phyloP scores from a whole-genome alignment of 768 basidiomycete genomes.

The Pisolithus orientalis region DNA sequence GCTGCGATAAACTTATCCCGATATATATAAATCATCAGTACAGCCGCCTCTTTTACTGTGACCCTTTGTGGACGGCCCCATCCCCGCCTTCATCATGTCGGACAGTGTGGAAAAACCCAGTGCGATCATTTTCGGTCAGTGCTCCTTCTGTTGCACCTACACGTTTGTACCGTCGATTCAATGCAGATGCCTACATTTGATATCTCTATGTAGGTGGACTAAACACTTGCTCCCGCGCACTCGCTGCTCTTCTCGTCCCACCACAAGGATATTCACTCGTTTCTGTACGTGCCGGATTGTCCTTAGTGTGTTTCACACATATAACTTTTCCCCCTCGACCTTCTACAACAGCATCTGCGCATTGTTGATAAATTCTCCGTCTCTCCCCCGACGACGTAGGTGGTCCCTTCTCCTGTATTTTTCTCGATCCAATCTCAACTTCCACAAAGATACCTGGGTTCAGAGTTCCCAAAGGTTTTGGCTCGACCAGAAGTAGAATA shows the following conservation, averaged over 20 bases:
- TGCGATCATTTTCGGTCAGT: constrained; percentile 73
- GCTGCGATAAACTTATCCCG: background rate
- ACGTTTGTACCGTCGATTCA: constrained; percentile 4
- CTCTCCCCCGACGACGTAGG: constrained; percentile 66
- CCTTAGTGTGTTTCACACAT: constrained; percentile 8
- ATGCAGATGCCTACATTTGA: constrained; percentile 1
- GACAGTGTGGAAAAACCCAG: constrained; percentile 39
- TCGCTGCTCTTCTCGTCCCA: constrained; percentile 64
- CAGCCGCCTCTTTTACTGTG: background rate
- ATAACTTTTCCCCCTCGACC: constrained; percentile 4
- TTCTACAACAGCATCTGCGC: constrained; percentile 46
- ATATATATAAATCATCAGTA: too few species aligned
- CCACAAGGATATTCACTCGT: constrained; percentile 63
- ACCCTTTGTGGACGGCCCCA: background rate
- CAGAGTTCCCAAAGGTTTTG: constrained; percentile 67
- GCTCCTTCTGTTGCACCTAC: constrained; percentile 2
- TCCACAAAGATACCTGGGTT: constrained; percentile 61
- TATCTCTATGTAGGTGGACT: constrained; percentile 52
- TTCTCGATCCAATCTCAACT: constrained; percentile 4
- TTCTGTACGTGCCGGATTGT: constrained; percentile 43
- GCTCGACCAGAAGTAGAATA: constrained; percentile 69
- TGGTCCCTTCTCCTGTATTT: constrained; percentile 17
- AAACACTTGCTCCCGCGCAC: constrained; percentile 70
- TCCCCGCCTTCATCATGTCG: constrained; percentile 27
- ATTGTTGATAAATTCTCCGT: constrained; percentile 76